Conservation (phyloP, 2,329 filamentous ascomycete genomes). For the Elsinoe perseae region DNA sequence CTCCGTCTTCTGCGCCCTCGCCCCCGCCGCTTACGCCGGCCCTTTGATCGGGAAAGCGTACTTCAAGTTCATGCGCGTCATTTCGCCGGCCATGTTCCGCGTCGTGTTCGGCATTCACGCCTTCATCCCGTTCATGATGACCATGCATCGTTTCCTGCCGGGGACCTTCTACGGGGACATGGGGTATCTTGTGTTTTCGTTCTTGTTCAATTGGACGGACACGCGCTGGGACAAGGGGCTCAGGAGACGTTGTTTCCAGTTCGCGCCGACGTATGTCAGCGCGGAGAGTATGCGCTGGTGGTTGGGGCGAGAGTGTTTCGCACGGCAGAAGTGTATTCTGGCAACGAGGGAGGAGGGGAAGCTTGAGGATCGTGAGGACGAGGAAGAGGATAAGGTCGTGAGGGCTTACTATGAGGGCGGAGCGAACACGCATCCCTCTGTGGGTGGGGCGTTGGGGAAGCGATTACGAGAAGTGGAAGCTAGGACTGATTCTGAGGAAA, state of each 20-base stretch:
- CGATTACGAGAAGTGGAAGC: slow-evolving; percentile 9
- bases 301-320: slow-evolving; percentile 81
- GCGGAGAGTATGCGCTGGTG: slow-evolving; percentile 93
- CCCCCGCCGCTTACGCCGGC: slow-evolving; percentile 83
- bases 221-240: slow-evolving; percentile 73
- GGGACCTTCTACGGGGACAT: slow-evolving; percentile 66
- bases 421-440: slow-evolving; percentile 9
- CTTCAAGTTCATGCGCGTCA: slow-evolving; percentile 82
- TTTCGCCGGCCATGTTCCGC: slow-evolving; percentile 68
- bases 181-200: slow-evolving; percentile 83
- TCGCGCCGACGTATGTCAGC: slow-evolving; percentile 82
- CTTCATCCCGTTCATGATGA: slow-evolving; percentile 92
- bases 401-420: slow-evolving; percentile 28
- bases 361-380: slow-evolving; percentile 49
- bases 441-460: not conserved
- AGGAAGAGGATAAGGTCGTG: slow-evolving; percentile 34
- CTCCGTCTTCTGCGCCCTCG: slow-evolving; percentile 83
- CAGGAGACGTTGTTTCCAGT: slow-evolving; percentile 79
- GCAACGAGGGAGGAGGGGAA: slow-evolving; percentile 64
- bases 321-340: slow-evolving; percentile 76
- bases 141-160: slow-evolving; percentile 61
- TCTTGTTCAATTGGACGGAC: slow-evolving; percentile 84
- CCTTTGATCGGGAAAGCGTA: slow-evolving; percentile 79
- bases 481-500: slow-evolving; percentile 24
- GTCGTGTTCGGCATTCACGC: slow-evolving; percentile 84